These are phyloP conservation scores for Tritrichomonas foetus DNA, from an alignment of 208 protist genomes.

Conservation along the genomic window DNA sequence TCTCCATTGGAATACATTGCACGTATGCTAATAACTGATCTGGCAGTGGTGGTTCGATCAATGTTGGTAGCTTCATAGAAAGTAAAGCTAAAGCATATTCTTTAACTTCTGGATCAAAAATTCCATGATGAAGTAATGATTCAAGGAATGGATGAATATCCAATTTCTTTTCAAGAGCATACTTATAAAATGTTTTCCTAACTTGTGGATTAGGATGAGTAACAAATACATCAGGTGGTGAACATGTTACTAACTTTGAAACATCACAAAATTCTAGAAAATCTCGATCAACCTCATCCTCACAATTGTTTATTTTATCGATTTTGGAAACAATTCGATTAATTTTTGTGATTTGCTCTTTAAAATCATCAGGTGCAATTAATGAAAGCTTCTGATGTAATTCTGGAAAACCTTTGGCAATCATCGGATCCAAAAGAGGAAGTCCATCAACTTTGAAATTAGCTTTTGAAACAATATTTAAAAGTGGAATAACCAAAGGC, in stretches of 20 bases:
- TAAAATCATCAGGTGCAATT: neutral
- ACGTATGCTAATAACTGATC: neutral
- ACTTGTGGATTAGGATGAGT: neutral
- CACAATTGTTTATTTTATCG: neutral
- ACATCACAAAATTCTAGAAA: neutral
- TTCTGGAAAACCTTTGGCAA: neutral
- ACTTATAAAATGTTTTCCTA: neutral
- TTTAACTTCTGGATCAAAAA: neutral
- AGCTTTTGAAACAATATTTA: neutral
- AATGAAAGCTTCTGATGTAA: neutral
- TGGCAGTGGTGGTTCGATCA: neutral
- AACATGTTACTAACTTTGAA: neutral
- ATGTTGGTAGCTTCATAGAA: neutral
- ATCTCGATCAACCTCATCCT: neutral
- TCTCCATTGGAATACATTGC: neutral
- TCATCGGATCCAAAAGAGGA: constrained; percentile 1
- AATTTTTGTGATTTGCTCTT: neutral
- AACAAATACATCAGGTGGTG: neutral
- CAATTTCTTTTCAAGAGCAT: neutral
- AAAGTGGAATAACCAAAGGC: neutral
- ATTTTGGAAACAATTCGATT: neutral
- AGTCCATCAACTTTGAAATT: neutral
- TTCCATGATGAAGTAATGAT: neutral
- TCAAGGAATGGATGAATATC: neutral
- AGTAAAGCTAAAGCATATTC: neutral